Evolutionary conservation across 768 basidiomycete species (phyloP), one percentile per base, ranked within the genome.

Genomic region (Panaeolus papilionaceus): DNA sequence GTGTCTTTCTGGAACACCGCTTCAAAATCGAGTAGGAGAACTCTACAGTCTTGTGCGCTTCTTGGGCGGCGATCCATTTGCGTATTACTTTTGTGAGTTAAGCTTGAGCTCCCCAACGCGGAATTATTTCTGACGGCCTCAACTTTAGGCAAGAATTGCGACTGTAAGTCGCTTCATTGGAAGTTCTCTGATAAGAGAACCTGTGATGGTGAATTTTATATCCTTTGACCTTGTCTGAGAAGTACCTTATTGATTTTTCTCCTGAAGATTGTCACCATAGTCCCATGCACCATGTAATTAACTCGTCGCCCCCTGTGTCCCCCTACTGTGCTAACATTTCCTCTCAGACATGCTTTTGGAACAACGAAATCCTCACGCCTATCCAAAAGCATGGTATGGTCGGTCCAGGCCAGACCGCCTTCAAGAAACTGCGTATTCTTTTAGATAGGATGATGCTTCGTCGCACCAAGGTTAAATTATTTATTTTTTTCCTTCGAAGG

Each of bases 11-110:
- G 96, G 96, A 5, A 98, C 97, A 6, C 97, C 97, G 0, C 82
- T 99, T 9, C 97, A 99, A 78, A 98, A 98, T 75, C 91, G 98
- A 71, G 98, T 99, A n/a, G 98, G 98, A 70, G 98, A 99, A 76
- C 80, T 99, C 62, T 99, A 99, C 81, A 98, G 96, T 77, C 86
- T 98, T 47, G 88, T 98, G 54, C 84, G 93, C 69, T 98, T 98
- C 81, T 78, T 97, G 63, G 95, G 95, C n/a, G 94, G 93, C 37
- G 93, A 96, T 76, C 95, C 94, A 0, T 96, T 94, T 75, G 90
- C 94, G 3, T 93, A 86, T 78, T 97, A 96, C 79, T 97, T 95
- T 78, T 98, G 95, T 91, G 73, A 72, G 91, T 70, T 45, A 23
- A 26, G 45, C 67, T 18, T 64, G 47, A 66, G 0, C 67, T 39